Base-by-base conservation (phyloP, 805 yeast species). In the Hanseniaspora taiwanica region DNA sequence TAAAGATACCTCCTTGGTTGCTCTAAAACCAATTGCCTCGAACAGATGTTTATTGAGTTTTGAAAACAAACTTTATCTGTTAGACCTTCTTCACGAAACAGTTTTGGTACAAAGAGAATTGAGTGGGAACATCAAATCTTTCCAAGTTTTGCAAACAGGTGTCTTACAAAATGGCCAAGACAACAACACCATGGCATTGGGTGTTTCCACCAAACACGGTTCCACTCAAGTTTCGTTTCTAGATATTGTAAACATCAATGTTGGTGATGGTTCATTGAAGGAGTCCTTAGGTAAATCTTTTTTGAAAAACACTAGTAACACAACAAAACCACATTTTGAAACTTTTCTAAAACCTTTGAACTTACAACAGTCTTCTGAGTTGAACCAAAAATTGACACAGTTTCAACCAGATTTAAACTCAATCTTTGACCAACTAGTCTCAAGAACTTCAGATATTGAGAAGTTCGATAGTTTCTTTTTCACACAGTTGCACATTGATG, bases 261-360 rank as follows among this genome's bases (percentile, higher is more conserved):
- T 76, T 27, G 93, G 91, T 4, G 60, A 72, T 27, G 82, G 83
- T 49, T 72, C 71, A 38, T 64, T 83, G 43, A 71, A 74, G 44
- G 86, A 81, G 48, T 74, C 82, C 10, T 54, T 83, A 21, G 87
- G 87, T 21, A 80, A 76, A 51, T 72, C 78, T 29, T 62, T 59
- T 33, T 39, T 43, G 23, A 19, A 20, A 16, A 32, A 16, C n/a
- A 20, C 31, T n/a, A 20, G 19, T 20, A 20, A 20, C 8, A 25
- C 35, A 25, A 12, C 48, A 44, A 17, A 43, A 24, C 9, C 13
- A 19, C 1, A 33, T 40, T 38, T 33, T 16, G 14, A 12, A 20
- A 19, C 36, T 19, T 33, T 33, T 9, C 12, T 76, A 23, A 49
- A 51, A 29, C 46, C 58, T 7, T 44, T 58, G 21, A 44, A 53